Base-by-base conservation (phyloP, 805 yeast species). In the Hanseniaspora opuntiae region DNA sequence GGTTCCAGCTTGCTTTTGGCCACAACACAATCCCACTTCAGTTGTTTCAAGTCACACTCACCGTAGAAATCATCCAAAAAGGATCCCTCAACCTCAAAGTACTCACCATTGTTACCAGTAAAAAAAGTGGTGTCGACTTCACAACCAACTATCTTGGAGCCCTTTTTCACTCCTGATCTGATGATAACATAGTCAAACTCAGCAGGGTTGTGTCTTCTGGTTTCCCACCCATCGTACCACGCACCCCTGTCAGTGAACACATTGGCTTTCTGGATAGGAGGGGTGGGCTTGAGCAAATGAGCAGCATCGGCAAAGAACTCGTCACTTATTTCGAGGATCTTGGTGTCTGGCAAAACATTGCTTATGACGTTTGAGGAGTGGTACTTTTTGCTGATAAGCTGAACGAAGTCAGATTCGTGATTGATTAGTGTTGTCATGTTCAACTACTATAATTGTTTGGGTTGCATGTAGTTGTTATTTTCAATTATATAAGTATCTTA, bases 191-290 rank as follows among this genome's bases (percentile, higher is more conserved):
- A 90, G 64, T 90, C 98, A 41, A 84, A 84, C 53, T 79, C 86
- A 53, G 73, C 85, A 1, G 78, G 69, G 67, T 90, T 90, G 72
- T 90, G 98, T 68, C 98, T 77, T 65, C 97, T 76, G 12, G 97
- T 90, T 68, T 90, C 97, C 97, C 97, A 90, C 22, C 98, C 98
- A 60, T 90, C 98, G 65, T 86, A 90, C 96, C 97, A 90, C 4
- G 96, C 96, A 50, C 97, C 97, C 3, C 89, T 77, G 56, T 77
- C 84, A 2, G 82, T 78, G 66, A 87, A 89, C 61, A 77, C 74
- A 30, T 88, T 83, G 11, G 84, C 82, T 61, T 87, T 95, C 62
- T 94, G 73, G 55, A 86, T 76, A 2, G 97, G 95, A 3, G 82
- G 75, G 45, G 74, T 75, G 38, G 96, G 89, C 63, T 85, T 81